A percentile compares a stretch with the other conserved stretches of the same genome.
Evolutionary conservation across 177 flowering plant genomes (phyloP).

Genomic region (Vitis hybrid): DNA sequence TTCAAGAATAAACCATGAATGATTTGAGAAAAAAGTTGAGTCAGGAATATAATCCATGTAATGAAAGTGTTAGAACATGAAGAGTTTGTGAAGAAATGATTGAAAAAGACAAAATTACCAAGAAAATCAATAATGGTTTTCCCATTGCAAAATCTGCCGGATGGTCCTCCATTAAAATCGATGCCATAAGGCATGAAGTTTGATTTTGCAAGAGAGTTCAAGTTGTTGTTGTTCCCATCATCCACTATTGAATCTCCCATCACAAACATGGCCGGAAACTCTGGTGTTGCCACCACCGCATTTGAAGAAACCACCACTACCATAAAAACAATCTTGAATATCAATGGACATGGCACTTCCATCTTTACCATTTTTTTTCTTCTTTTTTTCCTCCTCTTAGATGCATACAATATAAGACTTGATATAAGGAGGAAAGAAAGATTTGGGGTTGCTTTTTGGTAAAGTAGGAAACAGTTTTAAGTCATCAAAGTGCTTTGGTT

Average conservation of each 20-base stretch:
- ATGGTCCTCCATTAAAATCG: constrained; percentile 39
- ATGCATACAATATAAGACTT: no score
- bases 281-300: constrained; percentile 3
- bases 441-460: no score
- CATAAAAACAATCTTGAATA: neutral
- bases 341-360: no score
- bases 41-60: no score
- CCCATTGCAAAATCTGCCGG: constrained; percentile 50
- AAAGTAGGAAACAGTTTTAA: no score
- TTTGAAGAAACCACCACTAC: neutral
- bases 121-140: constrained; percentile 39
- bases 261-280: constrained; percentile 36
- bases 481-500: no score
- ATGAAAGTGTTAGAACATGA: no score
- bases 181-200: constrained; percentile 48
- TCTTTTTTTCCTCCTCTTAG: no score
- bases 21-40: no score
- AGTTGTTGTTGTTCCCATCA: constrained; percentile 41
- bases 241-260: constrained; percentile 50
- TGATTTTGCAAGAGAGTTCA: constrained; percentile 41
- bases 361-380: no score
- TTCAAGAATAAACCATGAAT: no score
- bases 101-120: constrained; percentile 16
- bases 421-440: no score
- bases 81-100: neutral